Evolutionary conservation across 495 filamentous ascomycete genomes (phyloP), one percentile per base, ranked within the genome.

Genomic region (Aspergillus steynii): DNA sequence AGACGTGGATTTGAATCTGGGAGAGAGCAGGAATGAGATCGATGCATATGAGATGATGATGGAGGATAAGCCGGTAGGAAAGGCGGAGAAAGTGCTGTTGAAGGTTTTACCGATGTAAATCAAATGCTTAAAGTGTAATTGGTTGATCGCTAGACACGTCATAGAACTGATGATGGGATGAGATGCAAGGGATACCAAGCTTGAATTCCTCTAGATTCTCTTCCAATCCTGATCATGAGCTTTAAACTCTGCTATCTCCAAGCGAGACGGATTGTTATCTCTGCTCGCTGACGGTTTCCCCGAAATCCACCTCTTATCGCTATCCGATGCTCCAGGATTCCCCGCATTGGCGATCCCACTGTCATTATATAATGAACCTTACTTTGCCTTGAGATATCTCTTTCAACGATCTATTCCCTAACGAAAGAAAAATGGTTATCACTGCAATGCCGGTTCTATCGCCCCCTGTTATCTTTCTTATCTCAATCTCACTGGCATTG

Each of bases 1-100:
- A 5, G 76, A 86, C 62, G 74, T 74, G 5, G 86, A 88, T 64
- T 73, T 88, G 46, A 4, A 70, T 82, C 3, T 88, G 84, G 85
- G 82, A 87, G 29, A 68, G 66, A n/a, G 68, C 70, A 25, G 45
- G 68, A 12, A 68, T 73, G 20, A 49, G 46, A 49, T 49, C 25
- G 72, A 74, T 61, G 72, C 66, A 0, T 60, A 60, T 25, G 58
- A 60, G 34, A 56, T 56, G 55, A 56, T 48, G 37, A 34, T 47
- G n/a, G 34, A 46, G 55, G 55, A 56, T 3, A 56, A 42, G 42
- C 34, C 34, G 55, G 55, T 56, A 10, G 55, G 55, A 14, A 27
- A 10, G 55, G 55, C 37, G 32, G 55, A 56, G 55, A 47, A 56
- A 2, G 9, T 56, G 0, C 4, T 56, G 4, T n/a, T 56, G 20